A percentile compares a stretch with the other conserved stretches of the same genome.
Evolutionary conservation across 2,329 filamentous ascomycete species (phyloP).

Genomic region (Rosellinia necatrix): DNA sequence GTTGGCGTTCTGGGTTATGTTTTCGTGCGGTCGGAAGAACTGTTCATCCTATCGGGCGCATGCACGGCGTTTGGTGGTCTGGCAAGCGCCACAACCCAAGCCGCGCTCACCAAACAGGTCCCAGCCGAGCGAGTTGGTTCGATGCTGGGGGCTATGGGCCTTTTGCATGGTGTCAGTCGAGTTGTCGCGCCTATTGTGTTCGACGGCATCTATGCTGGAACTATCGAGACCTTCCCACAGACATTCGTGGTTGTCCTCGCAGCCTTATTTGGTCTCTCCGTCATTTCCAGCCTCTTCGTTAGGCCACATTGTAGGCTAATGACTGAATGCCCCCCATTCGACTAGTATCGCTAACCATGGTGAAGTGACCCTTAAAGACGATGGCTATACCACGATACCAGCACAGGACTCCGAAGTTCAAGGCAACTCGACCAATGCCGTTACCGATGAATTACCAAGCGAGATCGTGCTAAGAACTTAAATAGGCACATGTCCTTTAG

Average conservation of each 20-base stretch:
- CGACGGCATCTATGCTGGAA: conserved; percentile 82
- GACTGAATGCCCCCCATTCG: neutral
- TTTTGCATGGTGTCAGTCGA: conserved; percentile 81
- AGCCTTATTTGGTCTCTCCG: conserved; percentile 66
- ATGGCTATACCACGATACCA: conserved; percentile 33
- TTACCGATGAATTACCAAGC: conserved; percentile 28
- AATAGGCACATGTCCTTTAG: neutral
- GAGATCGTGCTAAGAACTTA: conserved; percentile 32
- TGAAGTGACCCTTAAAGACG: conserved; percentile 37
- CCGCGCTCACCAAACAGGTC: conserved; percentile 87
- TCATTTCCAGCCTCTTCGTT: conserved; percentile 72
- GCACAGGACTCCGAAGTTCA: conserved; percentile 24
- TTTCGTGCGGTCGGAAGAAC: conserved; percentile 60
- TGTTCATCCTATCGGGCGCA: conserved; percentile 75
- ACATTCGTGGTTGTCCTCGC: conserved; percentile 80
- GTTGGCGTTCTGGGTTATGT: conserved; percentile 78
- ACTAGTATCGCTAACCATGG: neutral
- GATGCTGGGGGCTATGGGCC: conserved; percentile 83
- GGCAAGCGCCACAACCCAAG: conserved; percentile 82
- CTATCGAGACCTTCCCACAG: conserved; percentile 77
- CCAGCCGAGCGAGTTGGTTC: conserved; percentile 81
- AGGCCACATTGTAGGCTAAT: conserved; percentile 70
- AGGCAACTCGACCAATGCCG: conserved; percentile 15
- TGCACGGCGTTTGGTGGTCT: conserved; percentile 81
- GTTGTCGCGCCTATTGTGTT: conserved; percentile 82